Conservation (phyloP, 179 eudicot species). For the Vitellaria paradoxa region DNA sequence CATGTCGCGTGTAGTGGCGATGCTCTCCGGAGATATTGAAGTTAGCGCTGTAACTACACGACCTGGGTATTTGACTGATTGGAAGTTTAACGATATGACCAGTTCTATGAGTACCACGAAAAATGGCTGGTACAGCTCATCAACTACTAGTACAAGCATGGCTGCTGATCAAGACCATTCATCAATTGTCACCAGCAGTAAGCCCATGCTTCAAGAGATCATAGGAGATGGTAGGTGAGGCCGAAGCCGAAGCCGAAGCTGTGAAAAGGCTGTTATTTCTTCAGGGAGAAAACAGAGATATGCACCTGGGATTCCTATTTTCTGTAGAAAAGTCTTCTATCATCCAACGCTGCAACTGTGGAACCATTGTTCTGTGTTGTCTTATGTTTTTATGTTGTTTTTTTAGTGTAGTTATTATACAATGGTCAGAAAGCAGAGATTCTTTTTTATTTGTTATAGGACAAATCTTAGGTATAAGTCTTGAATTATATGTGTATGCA, state of each 20-base stretch:
- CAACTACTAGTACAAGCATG: conserved; percentile 15
- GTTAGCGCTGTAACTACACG: conserved; percentile 42
- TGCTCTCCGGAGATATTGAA: conserved; percentile 72
- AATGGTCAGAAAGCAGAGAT: too few relatives aligned
- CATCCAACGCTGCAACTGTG: too few relatives aligned
- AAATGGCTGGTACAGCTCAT: conserved; percentile 10
- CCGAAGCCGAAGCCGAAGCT: too few relatives aligned
- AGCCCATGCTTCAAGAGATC: conserved; percentile 24
- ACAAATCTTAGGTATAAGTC: too few relatives aligned
- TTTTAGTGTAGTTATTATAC: too few relatives aligned
- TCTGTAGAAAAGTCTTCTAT: too few relatives aligned
- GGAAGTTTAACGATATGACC: conserved; percentile 40
- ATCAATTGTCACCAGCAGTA: neutral
- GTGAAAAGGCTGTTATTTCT: neutral
- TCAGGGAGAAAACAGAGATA: neutral
- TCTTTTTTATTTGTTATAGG: too few relatives aligned
- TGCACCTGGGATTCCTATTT: neutral
- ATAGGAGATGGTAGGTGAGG: conserved; percentile 33
- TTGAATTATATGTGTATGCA: too few relatives aligned
- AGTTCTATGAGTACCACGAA: conserved; percentile 20
- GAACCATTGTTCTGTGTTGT: too few relatives aligned
- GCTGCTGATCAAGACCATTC: conserved; percentile 3
- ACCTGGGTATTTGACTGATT: conserved; percentile 77
- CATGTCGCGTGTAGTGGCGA: conserved; percentile 80
- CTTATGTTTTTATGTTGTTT: too few relatives aligned